These are phyloP conservation scores for Plasmodium yoelii DNA, from an alignment of 169 alveolate species.

Conservation along the genomic window DNA sequence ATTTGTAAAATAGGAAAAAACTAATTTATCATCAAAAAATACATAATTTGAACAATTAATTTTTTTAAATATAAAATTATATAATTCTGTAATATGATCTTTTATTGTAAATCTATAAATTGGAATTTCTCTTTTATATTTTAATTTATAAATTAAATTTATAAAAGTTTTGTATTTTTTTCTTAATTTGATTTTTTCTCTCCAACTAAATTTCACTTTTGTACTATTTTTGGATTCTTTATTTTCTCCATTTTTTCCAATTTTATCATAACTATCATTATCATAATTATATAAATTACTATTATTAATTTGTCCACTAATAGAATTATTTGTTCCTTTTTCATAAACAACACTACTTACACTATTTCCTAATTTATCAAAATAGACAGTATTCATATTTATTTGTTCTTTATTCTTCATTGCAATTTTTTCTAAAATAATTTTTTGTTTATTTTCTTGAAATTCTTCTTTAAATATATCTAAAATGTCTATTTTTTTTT, in stretches of 20 bases:
- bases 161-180: constrained; percentile 6
- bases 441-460: constrained; percentile 24
- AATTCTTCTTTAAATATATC: constrained; percentile 62
- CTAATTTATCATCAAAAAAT: constrained; percentile 52
- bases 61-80: constrained; percentile 17
- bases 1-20: constrained; percentile 53
- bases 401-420: not conserved
- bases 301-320: not conserved
- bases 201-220: constrained; percentile 8
- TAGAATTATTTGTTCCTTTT: not conserved
- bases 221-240: not conserved
- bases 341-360: not conserved
- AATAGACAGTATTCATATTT: no score
- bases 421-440: constrained; percentile 1
- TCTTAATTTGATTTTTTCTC: constrained; percentile 13
- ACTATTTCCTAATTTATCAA: no score
- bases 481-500: constrained; percentile 23
- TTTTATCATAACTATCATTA: not conserved
- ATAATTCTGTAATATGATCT: constrained; percentile 34
- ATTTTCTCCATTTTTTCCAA: not conserved
- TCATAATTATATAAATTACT: not conserved
- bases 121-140: constrained; percentile 66
- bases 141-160: constrained; percentile 31
- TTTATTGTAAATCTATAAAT: constrained; percentile 28
- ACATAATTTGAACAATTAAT: constrained; percentile 26